Evolutionary conservation across 768 basidiomycete species (phyloP), one percentile per base, ranked within the genome.

Genomic region (Mycena maculata): DNA sequence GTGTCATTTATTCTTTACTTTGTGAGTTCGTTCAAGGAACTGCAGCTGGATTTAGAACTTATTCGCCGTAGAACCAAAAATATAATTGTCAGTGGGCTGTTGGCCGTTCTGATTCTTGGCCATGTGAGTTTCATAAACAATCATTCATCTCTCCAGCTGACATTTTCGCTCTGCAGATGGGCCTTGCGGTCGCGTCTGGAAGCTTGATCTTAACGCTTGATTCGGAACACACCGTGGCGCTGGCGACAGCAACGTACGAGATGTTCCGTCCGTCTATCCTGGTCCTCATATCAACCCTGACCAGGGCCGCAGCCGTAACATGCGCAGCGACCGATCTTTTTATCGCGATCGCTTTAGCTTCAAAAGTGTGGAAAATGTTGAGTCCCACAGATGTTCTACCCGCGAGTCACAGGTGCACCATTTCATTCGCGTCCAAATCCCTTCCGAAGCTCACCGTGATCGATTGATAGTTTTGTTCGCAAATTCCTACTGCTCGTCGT

Each of bases 261-360:
- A 10, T 22, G 27, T 12, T 38, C 16, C 31, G n/a, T 9, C 10
- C 1, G 22, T 25, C 33, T 55, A 38, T 9, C 7, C 33, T n/a
- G 31, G 10, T 10, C 28, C 10, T 16, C 11, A 48, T 12, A 30
- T 41, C 2, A 3, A 22, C 31, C 23, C 30, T 7, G 22, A 10
- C 13, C 38, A 63, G 62, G 9, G 62, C 45, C 15, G 22, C 44
- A 1, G 13, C 62, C 5, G 33, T 63, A 30, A 48, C 50, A 15
- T 63, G 62, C 36, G 62, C 62, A 22, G 47, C 54, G 4, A 49
- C 54, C 6, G 62, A 63, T 16, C 18, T 63, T 33, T 41, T 22
- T 27, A 56, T 63, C 22, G 53, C 62, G 1, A 49, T 55, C 27
- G 23, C 36, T 30, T 33, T 63, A 27, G 44, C 33, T 16, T 49